A percentile compares a stretch with the other conserved stretches of the same genome.
Evolutionary conservation across 306 rosid genomes (phyloP).

Genomic region (Ormosia emarginata): DNA sequence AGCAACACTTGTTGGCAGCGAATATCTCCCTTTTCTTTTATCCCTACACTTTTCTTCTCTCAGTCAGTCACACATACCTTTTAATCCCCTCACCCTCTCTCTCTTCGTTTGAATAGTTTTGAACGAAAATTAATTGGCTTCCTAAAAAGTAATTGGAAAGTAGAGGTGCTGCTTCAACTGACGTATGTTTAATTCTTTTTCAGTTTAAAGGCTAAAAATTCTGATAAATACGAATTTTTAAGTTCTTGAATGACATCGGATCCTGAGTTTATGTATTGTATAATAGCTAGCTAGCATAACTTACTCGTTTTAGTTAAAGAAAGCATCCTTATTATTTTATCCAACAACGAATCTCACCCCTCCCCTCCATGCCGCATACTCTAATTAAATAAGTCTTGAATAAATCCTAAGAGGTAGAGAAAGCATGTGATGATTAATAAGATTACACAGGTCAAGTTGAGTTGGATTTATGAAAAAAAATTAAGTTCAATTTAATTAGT

Average conservation of each 20-base stretch:
- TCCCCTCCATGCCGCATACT: not conserved
- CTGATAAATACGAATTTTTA: constrained; percentile 34
- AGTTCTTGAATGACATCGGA: not conserved
- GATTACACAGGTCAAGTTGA: too few relatives aligned
- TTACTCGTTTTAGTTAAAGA: not conserved
- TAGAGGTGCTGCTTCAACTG: constrained; percentile 37
- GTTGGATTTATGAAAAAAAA: too few relatives aligned
- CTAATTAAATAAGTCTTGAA: not conserved
- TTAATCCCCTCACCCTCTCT: not conserved
- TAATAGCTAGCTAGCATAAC: not conserved
- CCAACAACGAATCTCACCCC: not conserved
- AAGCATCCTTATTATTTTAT: constrained; percentile 7
- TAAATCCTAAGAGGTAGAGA: not conserved
- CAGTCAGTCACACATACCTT: constrained; percentile 16
- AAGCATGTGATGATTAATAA: not conserved
- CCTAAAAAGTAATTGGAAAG: constrained; percentile 31
- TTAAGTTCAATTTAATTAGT: too few relatives aligned
- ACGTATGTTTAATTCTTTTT: constrained; percentile 26
- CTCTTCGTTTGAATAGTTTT: not conserved
- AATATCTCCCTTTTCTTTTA: constrained; percentile 46
- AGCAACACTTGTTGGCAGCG: constrained; percentile 47
- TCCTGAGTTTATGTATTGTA: not conserved
- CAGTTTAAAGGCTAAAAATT: constrained; percentile 23
- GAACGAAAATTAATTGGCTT: constrained; percentile 18
- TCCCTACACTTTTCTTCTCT: constrained; percentile 12